Percentiles rank a stretch among this genome's conserved stretches.
Evolutionary conservation across 768 basidiomycete genomes (phyloP).

Genomic region (Trametes maxima): DNA sequence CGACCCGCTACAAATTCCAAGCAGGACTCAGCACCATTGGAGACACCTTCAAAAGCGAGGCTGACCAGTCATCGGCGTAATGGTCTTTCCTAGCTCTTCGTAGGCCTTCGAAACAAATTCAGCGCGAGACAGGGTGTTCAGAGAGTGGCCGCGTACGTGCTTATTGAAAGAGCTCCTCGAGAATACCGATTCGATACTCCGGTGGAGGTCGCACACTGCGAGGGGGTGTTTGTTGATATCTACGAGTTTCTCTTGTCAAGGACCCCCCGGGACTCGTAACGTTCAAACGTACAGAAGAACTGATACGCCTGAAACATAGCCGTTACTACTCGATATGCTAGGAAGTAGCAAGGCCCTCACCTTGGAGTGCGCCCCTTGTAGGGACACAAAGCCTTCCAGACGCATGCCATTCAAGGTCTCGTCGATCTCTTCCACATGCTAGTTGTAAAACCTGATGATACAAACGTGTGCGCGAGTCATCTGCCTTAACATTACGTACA

Average conservation of each 20-base stretch:
- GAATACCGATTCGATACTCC: constrained; percentile 66
- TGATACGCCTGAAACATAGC: constrained; percentile 64
- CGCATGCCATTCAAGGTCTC: constrained; percentile 50
- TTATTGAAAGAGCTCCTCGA: constrained; percentile 71
- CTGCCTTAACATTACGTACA: constrained; percentile 41
- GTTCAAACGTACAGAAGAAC: constrained; percentile 70
- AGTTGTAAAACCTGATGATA: constrained; percentile 1
- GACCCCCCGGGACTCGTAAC: neutral
- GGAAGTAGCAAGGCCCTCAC: constrained; percentile 36
- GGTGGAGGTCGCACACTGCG: constrained; percentile 65
- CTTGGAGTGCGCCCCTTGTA: constrained; percentile 74
- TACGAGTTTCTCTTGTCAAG: constrained; percentile 32
- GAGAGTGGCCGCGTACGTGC: constrained; percentile 49
- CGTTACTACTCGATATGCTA: neutral
- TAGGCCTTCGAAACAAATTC: constrained; percentile 52
- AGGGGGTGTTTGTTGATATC: constrained; percentile 83
- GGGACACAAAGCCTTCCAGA: constrained; percentile 83
- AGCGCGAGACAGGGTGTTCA: neutral
- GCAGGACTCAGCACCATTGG: constrained; percentile 14
- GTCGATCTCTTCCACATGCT: constrained; percentile 74
- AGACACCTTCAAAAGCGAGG: constrained; percentile 12
- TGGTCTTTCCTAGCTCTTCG: constrained; percentile 62
- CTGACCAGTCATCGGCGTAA: constrained; percentile 46
- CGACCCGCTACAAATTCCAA: constrained; percentile 47
- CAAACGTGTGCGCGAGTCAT: neutral